These are phyloP conservation scores for Cryptococcus sp. DNA, from an alignment of 1,284 basidiomycete species.

Conservation along the genomic window DNA sequence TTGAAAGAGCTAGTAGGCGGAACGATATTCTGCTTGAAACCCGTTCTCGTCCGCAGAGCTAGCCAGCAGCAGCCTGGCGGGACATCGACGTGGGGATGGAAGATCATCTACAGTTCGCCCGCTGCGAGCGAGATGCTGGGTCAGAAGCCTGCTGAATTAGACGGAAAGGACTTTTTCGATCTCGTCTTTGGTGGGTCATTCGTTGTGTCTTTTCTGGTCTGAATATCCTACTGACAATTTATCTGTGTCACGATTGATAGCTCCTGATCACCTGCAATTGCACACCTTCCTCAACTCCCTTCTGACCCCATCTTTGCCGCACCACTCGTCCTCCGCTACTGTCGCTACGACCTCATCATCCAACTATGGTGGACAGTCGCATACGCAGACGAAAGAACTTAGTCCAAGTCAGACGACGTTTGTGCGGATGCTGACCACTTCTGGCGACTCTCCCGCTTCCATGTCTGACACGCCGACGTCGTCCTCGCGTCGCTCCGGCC, in stretches of 20 bases:
- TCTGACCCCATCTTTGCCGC: constrained; percentile 19
- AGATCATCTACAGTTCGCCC: constrained; percentile 47
- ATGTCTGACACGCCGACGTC: constrained; percentile 3
- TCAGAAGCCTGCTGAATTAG: constrained; percentile 38
- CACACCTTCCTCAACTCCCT: constrained; percentile 29
- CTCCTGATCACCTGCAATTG: constrained; percentile 30
- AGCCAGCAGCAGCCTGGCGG: constrained; percentile 5
- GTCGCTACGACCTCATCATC: constrained; percentile 11
- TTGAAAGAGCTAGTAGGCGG: constrained; percentile 48
- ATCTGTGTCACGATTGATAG: constrained; percentile 3
- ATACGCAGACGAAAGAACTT: not conserved
- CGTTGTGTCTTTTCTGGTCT: not conserved
- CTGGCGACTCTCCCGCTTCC: constrained; percentile 6
- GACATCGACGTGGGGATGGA: constrained; percentile 29
- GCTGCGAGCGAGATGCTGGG: constrained; percentile 42
- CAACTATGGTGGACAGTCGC: not conserved
- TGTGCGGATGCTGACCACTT: constrained; percentile 24
- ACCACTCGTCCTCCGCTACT: constrained; percentile 16
- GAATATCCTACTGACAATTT: not conserved
- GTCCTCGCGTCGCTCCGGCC: constrained; percentile 9
- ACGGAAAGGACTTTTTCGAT: constrained; percentile 46
- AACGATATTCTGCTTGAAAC: constrained; percentile 47
- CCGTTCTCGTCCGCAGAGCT: constrained; percentile 11
- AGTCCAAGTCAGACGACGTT: constrained; percentile 23
- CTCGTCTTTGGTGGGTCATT: constrained; percentile 37